Evolutionary conservation across 2,329 filamentous ascomycete genomes (phyloP).

Genomic region (Cladosporium sp.): DNA sequence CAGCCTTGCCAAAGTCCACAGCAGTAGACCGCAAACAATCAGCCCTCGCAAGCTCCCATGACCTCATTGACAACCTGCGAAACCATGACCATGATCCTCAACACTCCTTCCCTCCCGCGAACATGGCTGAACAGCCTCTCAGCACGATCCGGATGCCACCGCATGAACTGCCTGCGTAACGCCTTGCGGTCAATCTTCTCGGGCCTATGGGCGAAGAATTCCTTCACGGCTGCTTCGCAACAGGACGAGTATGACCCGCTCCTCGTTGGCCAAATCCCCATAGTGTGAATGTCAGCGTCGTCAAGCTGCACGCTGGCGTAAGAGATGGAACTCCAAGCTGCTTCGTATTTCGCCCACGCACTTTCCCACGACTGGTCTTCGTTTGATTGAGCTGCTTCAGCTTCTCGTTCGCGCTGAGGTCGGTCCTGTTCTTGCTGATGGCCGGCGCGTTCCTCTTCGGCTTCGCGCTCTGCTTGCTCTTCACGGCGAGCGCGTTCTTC

Average conservation of each 20-base stretch:
- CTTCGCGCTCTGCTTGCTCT: background rate
- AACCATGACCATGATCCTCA: background rate
- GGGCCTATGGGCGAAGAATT: background rate
- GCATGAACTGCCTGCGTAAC: conserved; percentile 4
- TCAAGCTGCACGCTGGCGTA: no score
- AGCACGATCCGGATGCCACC: conserved; percentile 5
- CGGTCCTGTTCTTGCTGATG: background rate
- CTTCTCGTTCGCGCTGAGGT: background rate
- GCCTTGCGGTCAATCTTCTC: background rate
- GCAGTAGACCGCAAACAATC: no score
- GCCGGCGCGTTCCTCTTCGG: background rate
- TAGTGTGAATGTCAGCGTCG: background rate
- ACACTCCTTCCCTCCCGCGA: background rate
- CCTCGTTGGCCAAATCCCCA: background rate
- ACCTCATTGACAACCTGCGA: conserved; percentile 8
- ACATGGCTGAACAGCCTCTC: background rate
- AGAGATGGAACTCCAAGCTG: background rate
- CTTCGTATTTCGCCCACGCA: conserved; percentile 2
- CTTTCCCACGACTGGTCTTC: background rate
- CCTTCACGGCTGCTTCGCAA: background rate
- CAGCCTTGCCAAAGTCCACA: no score
- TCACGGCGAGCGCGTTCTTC: background rate
- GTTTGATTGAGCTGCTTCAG: background rate
- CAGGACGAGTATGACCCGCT: background rate
- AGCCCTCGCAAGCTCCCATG: background rate